phyloP scores from a whole-genome alignment of 306 rosid genomes.

The Trifolium subterraneum region DNA sequence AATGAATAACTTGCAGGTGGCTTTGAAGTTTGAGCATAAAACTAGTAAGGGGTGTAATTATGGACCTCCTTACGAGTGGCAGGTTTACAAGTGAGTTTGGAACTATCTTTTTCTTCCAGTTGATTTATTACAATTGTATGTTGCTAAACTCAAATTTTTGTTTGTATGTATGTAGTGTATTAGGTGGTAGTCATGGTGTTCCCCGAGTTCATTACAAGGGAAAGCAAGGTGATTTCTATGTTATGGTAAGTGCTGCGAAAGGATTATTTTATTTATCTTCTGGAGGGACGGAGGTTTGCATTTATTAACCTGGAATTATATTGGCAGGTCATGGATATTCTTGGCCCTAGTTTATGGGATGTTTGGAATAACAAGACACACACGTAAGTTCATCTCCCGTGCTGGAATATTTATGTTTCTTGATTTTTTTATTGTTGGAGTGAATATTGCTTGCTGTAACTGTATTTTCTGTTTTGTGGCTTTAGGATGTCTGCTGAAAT shows the following conservation, averaged over 20 bases:
- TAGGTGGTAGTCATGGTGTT: constrained; percentile 97
- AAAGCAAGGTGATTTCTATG: constrained; percentile 85
- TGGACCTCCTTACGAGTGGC: constrained; percentile 98
- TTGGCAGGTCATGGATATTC: constrained; percentile 88
- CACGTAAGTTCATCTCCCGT: constrained; percentile 53
- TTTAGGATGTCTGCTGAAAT: constrained; percentile 87
- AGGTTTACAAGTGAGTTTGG: constrained; percentile 82
- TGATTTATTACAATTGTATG: constrained; percentile 1
- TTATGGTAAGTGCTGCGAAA: constrained; percentile 66
- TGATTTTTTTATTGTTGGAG: constrained; percentile 4
- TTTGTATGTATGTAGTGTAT: constrained; percentile 57
- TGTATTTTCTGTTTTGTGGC: constrained; percentile 18
- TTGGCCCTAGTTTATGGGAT: constrained; percentile 97
- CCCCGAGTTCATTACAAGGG: constrained; percentile 92
- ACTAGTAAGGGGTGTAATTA: constrained; percentile 92
- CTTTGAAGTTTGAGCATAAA: constrained; percentile 91
- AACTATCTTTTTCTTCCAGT: not conserved
- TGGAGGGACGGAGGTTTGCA: constrained; percentile 10
- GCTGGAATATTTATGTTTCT: not conserved
- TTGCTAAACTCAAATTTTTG: constrained; percentile 10
- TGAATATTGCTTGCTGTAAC: constrained; percentile 14
- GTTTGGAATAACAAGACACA: constrained; percentile 83
- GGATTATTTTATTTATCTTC: not conserved
- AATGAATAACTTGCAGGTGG: constrained; percentile 62
- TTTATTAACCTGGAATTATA: constrained; percentile 28